Evolutionary conservation across 169 alveolate genomes (phyloP), one percentile per base, ranked within the genome.

Genomic region (Perkinsus marinus): DNA sequence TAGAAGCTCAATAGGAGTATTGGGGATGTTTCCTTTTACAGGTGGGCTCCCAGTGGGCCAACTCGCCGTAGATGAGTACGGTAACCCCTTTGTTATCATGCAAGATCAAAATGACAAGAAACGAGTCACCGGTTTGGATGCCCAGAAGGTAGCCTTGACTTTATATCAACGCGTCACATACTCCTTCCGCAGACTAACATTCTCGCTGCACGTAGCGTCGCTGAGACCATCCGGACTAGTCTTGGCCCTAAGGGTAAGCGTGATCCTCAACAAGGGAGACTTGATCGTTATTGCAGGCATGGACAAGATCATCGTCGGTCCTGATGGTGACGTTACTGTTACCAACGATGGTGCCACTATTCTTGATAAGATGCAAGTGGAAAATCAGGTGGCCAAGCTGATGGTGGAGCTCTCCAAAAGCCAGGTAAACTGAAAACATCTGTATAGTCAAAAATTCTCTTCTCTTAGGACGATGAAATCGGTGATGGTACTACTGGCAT

Each of bases 401-500:
- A 95, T 99, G 92, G 99, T 98, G 17, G 99, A 99, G 93, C 95
- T 99, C 39, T 98, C 99, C 30, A 95, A 97, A 92, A 96, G 99
- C 92, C 99, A 57, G 79, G 79, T 57, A n/a, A n/a, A n/a, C n/a
- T n/a, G n/a, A n/a, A n/a, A n/a, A n/a, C n/a, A n/a, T n/a, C n/a
- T n/a, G n/a, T n/a, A n/a, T n/a, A n/a, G n/a, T n/a, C n/a, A n/a
- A n/a, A n/a, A n/a, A n/a, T n/a, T 93, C 98, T 97, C 91, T 99
- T 98, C 94, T 98, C 98, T 89, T 10, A 99, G 95, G 99, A 99
- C 92, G 98, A 98, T 91, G 99, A 99, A 95, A 98, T 98, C 79
- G 99, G 99, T 43, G 99, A 99, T 94, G 99, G 99, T 39, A 99
- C 99, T 89, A 99, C 99, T 0, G 99, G 99, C 10, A 99, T 99